Evolutionary conservation across 164 flowering plant species (phyloP), one percentile per base, ranked within the genome.

Genomic region (Magnolia kwangsiensis): DNA sequence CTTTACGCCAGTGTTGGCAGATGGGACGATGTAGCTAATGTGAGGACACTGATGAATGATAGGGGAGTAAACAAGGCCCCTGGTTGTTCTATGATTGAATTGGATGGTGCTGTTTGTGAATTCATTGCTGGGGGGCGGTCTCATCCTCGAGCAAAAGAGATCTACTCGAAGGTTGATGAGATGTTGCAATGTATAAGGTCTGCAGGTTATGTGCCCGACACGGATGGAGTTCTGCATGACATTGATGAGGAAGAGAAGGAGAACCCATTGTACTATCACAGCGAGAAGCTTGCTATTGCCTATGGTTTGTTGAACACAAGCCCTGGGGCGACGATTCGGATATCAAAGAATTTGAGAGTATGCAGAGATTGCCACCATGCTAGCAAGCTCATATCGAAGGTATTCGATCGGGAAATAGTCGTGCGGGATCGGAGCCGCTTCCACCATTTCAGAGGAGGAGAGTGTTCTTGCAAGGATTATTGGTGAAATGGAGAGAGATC

Each of bases 201-300:
- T 51, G 72, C 13, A 27, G 80, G 80, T 27, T 78, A 72, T 37
- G 59, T 73, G 13, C 80, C 80, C 18, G 67, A 78, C 50, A 37
- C n/a, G 7, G 75, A 72, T 13, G 72, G 51, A 21, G 75, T 73
- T 65, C 19, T 78, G 29, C 75, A 72, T 66, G 80, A 78, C 37
- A 14, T 72, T 72, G 67, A 49, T 67, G 76, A 78, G 55, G 76
- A 78, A 29, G 76, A 73, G 65, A 77, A 77, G 66, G 76, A 78
- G 72, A 67, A 55, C 72, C 76, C 76, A 29, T 29, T 73, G 29
- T 37, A 64, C 51, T 72, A 72, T 63, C 76, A 78, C 50, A 78
- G 80, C 67, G 76, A 78, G 72, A 78, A 78, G 76, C 80, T 78
- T 51, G 76, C 80, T 19, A 73, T 78, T 66, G 80, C 80, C 50